phyloP scores from a whole-genome alignment of 148 eudicot genomes.

The Cornus kousa region DNA sequence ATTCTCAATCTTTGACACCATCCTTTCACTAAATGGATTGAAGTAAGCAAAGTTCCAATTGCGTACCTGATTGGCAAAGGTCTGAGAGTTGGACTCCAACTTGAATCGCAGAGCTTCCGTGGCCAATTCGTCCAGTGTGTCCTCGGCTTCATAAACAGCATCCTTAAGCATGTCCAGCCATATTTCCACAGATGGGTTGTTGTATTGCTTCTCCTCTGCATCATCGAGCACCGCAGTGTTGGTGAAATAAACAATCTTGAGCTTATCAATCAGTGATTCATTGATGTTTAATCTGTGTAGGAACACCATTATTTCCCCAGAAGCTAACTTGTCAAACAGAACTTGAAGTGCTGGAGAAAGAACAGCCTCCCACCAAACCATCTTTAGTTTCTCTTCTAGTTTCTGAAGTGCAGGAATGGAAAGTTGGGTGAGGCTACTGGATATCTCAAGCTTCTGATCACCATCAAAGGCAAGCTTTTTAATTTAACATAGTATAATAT shows the following conservation, averaged over 20 bases:
- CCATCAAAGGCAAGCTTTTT: too few relatives aligned
- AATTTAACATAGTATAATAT: too few relatives aligned
- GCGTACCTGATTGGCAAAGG: background rate
- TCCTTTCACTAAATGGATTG: background rate
- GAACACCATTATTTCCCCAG: conserved; percentile 7
- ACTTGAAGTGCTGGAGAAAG: conserved; percentile 20
- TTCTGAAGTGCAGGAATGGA: too few relatives aligned
- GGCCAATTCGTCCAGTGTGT: conserved; percentile 21
- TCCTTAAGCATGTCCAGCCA: conserved; percentile 16
- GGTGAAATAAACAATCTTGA: conserved; percentile 13
- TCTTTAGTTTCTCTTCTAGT: background rate
- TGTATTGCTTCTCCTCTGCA: conserved; percentile 26
- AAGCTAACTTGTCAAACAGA: conserved; percentile 19
- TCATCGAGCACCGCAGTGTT: conserved; percentile 21
- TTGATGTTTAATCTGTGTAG: conserved; percentile 8
- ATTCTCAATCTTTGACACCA: conserved; percentile 4
- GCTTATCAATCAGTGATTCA: conserved; percentile 10
- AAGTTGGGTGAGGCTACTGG: too few relatives aligned
- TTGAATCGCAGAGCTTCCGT: conserved; percentile 18
- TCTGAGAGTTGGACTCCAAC: background rate
- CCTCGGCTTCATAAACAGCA: conserved; percentile 25
- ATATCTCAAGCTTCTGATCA: too few relatives aligned
- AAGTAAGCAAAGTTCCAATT: background rate
- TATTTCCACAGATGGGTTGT: background rate
- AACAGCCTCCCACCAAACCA: conserved; percentile 23